phyloP scores from a whole-genome alignment of 129 eudicot genomes.

The Flaveria trinervia region DNA sequence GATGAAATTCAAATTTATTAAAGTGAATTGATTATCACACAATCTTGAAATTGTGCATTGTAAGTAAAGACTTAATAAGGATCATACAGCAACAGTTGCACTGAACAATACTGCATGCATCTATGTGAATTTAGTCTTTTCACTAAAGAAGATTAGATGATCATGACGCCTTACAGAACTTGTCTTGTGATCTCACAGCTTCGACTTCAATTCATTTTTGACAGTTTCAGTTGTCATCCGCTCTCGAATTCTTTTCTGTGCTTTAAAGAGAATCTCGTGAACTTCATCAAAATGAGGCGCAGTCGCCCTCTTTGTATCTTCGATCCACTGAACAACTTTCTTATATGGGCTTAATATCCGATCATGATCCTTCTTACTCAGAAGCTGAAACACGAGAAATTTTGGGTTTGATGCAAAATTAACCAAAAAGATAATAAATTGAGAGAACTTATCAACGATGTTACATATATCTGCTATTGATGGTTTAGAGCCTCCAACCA shows the following conservation, averaged over 20 bases:
- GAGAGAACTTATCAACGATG: neutral
- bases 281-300: conserved; percentile 82
- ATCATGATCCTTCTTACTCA: conserved; percentile 50
- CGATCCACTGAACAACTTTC: conserved; percentile 76
- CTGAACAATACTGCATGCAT: neutral
- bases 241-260: conserved; percentile 46
- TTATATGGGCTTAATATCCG: conserved; percentile 70
- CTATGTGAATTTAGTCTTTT: neutral
- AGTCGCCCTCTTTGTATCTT: conserved; percentile 62
- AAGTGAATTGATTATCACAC: neutral
- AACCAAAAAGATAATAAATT: neutral
- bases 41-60: neutral
- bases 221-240: conserved; percentile 21
- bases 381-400: conserved; percentile 31
- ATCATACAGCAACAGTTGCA: neutral
- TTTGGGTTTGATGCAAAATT: conserved; percentile 7
- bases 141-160: conserved; percentile 12
- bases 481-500: conserved; percentile 66
- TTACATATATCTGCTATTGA: conserved; percentile 65
- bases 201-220: conserved; percentile 30
- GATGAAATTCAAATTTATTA: too few species aligned
- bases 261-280: conserved; percentile 44
- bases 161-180: neutral
- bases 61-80: neutral
- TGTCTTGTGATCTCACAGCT: conserved; percentile 32